Evolutionary conservation across 164 flowering plant genomes (phyloP).

Genomic region (grape (Vitis vinifera)): ASM3070453v1 NC_081817.1:1012001-1012500

Average conservation of each 20-base stretch:
- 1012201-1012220: constrained; percentile 82
- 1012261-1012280: constrained; percentile 88
- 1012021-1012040: too few relatives aligned
- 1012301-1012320: background rate
- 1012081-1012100: too few relatives aligned
- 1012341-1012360: background rate
- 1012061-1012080: too few relatives aligned
- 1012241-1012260: constrained; percentile 76
- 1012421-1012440: constrained; percentile 81
- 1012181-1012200: constrained; percentile 81
- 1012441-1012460: constrained; percentile 85
- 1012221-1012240: constrained; percentile 70
- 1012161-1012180: background rate
- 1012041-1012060: too few relatives aligned
- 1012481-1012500: background rate
- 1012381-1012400: constrained; percentile 68
- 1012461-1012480: background rate
- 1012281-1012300: constrained; percentile 1
- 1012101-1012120: too few relatives aligned
- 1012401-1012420: constrained; percentile 95
- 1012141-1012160: background rate
- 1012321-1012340: background rate
- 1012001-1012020: too few relatives aligned
- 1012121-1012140: too few relatives aligned
- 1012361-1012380: background rate